Evolutionary conservation across 2,329 filamentous ascomycete genomes (phyloP).

Genomic region (Teratosphaeria pseudoeucalypti): DNA sequence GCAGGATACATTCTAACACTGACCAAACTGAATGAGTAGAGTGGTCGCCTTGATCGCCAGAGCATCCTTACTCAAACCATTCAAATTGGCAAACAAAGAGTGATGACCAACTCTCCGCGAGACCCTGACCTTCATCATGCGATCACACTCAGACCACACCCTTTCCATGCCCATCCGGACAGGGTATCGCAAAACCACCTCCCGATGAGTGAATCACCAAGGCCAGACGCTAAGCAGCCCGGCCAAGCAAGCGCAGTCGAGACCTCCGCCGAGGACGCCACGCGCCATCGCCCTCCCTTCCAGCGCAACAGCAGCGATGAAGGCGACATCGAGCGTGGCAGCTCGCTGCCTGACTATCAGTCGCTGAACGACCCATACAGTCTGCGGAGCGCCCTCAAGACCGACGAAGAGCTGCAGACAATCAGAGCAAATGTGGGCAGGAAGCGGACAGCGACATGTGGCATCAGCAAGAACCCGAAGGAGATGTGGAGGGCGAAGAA

Average conservation of each 20-base stretch:
- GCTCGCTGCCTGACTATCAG: constrained; percentile 46
- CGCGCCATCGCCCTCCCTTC: constrained; percentile 26
- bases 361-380: constrained; percentile 69
- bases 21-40: not conserved
- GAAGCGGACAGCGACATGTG: constrained; percentile 44
- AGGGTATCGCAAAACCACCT: constrained; percentile 14
- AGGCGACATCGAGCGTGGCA: constrained; percentile 36
- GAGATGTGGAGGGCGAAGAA: constrained; percentile 40
- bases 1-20: not conserved
- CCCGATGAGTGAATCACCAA: constrained; percentile 16
- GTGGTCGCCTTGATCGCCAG: not conserved
- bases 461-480: constrained; percentile 32
- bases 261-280: constrained; percentile 8
- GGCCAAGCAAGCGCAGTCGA: constrained; percentile 33
- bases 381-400: constrained; percentile 67
- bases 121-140: constrained; percentile 39
- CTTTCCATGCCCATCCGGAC: constrained; percentile 29
- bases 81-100: not conserved
- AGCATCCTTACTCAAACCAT: not conserved
- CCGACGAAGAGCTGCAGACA: constrained; percentile 58
- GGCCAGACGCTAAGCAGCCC: constrained; percentile 14
- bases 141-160: constrained; percentile 38
- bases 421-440: constrained; percentile 73
- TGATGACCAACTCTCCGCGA: constrained; percentile 11
- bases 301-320: constrained; percentile 21